A percentile compares a stretch with the other conserved stretches of the same genome.
Conservation (phyloP, 768 basidiomycete species). For the Tephrocybe sp. region DNA sequence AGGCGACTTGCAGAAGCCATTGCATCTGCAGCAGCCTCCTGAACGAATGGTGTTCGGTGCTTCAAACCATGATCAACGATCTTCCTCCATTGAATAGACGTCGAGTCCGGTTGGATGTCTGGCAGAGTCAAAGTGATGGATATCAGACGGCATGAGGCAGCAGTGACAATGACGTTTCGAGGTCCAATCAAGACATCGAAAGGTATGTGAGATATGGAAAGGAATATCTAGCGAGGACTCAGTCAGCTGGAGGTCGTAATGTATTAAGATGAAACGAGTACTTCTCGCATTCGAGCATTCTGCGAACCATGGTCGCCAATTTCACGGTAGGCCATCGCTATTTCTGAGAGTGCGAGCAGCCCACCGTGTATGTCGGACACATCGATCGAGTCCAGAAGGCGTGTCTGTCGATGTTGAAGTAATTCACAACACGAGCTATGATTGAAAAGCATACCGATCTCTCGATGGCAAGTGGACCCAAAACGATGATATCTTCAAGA, state of each 20-base stretch:
- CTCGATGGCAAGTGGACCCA: conserved; percentile 49
- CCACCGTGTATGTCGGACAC: conserved; percentile 77
- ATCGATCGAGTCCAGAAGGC: conserved; percentile 65
- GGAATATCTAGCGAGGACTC: conserved; percentile 56
- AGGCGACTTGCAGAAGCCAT: conserved; percentile 70
- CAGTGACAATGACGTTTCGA: conserved; percentile 70
- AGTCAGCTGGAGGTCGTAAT: not conserved
- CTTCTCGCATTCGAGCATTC: conserved; percentile 45
- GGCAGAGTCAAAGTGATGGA: conserved; percentile 58
- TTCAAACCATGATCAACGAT: conserved; percentile 74
- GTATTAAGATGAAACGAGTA: conserved; percentile 21
- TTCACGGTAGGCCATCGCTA: conserved; percentile 60
- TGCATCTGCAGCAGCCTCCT: conserved; percentile 74
- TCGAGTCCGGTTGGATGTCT: conserved; percentile 44
- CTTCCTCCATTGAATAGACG: conserved; percentile 60
- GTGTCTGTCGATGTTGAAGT: conserved; percentile 37
- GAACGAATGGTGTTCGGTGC: conserved; percentile 61
- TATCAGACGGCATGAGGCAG: conserved; percentile 73
- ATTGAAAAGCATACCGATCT: conserved; percentile 45
- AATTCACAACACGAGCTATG: not conserved
- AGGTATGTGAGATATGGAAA: conserved; percentile 55
- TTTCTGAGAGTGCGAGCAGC: conserved; percentile 70
- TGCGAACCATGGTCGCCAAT: conserved; percentile 26
- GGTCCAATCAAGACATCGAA: conserved; percentile 59
- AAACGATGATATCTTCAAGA: conserved; percentile 49